Evolutionary conservation across 1,284 basidiomycete genomes (phyloP).

Genomic region (Austroboletus niveus): DNA sequence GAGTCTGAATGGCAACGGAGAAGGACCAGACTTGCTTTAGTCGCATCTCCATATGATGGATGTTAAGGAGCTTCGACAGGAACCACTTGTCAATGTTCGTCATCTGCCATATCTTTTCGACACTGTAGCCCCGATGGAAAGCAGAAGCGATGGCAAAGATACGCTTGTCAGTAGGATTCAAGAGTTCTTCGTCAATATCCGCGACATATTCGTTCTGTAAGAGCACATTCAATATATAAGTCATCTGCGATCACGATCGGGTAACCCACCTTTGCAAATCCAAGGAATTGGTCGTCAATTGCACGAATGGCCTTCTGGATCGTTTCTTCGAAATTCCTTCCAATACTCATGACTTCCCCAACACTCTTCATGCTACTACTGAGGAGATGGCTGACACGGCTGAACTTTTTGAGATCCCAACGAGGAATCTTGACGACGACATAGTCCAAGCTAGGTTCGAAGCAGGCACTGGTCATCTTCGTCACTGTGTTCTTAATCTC

Average conservation of each 20-base stretch:
- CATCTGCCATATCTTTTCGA: conserved; percentile 96
- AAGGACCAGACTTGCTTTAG: conserved; percentile 54
- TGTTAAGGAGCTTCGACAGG: conserved; percentile 82
- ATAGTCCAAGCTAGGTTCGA: conserved; percentile 97
- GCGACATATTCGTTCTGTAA: conserved; percentile 78
- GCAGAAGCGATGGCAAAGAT: conserved; percentile 91
- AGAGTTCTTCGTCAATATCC: conserved; percentile 83
- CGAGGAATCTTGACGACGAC: conserved; percentile 98
- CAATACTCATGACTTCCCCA: conserved; percentile 99
- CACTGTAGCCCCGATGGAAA: conserved; percentile 86
- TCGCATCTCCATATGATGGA: conserved; percentile 77
- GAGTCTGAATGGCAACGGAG: neutral
- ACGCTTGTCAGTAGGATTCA: conserved; percentile 89
- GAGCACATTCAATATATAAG: neutral
- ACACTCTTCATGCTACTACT: conserved; percentile 99
- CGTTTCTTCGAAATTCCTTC: conserved; percentile 96
- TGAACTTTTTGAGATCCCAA: conserved; percentile 99
- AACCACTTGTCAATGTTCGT: conserved; percentile 99
- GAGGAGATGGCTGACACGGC: conserved; percentile 81
- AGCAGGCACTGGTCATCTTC: conserved; percentile 94
- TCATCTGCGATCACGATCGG: neutral
- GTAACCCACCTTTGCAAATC: conserved; percentile 77
- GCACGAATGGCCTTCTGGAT: conserved; percentile 97
- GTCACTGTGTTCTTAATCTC: conserved; percentile 98
- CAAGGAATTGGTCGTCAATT: conserved; percentile 92